A percentile compares a stretch with the other conserved stretches of the same genome.
Conservation (phyloP, 257 asterid species). For the Nicotiana noctiflora region DNA sequence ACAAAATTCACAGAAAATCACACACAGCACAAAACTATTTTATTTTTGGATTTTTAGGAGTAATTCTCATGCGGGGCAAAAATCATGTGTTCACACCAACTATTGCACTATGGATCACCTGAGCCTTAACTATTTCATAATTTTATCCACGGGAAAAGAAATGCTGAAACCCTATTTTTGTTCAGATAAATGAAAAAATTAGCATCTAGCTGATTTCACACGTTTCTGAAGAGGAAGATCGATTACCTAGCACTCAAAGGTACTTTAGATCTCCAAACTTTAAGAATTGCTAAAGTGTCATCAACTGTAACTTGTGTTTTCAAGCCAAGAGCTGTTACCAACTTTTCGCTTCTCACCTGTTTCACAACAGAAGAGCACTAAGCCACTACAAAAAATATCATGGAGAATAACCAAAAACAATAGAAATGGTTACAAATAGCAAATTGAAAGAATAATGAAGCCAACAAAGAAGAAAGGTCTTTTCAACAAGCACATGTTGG, state of each 20-base stretch:
- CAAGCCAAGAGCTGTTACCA: constrained; percentile 11
- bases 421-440: background rate
- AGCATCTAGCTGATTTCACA: background rate
- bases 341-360: constrained; percentile 16
- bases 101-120: background rate
- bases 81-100: too few relatives aligned
- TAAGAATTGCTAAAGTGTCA: constrained; percentile 10
- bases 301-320: constrained; percentile 17
- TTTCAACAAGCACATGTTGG: background rate
- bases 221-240: background rate
- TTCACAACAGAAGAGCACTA: background rate
- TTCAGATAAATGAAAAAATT: background rate
- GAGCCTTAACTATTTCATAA: background rate
- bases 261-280: constrained; percentile 12
- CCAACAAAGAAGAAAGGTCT: constrained; percentile 5
- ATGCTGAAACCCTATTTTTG: background rate
- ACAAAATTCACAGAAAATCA: too few relatives aligned
- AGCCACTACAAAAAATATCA: background rate
- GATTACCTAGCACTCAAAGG: constrained; percentile 11
- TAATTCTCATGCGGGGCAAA: too few relatives aligned
- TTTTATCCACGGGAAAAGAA: background rate
- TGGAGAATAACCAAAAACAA: background rate
- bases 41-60: too few relatives aligned
- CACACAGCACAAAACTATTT: too few relatives aligned
- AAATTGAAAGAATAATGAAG: background rate